Percentiles rank a stretch among this genome's conserved stretches.
These are phyloP conservation scores for Tetrapisispora namnaoensis DNA, from an alignment of 805 yeast species.

Conservation along the genomic window DNA sequence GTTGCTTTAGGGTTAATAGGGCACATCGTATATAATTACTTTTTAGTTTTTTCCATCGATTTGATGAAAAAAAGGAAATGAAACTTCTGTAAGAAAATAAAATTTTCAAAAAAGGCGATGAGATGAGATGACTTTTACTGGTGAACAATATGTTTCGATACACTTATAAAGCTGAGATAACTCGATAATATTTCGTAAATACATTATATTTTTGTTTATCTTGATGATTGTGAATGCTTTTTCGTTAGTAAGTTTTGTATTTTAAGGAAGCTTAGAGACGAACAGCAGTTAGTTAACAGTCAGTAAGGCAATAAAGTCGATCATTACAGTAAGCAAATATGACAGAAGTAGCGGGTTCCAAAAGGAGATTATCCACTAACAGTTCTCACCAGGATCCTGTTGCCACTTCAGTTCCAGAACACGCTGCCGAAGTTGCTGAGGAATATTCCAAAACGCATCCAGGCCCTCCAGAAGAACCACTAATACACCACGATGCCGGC, in stretches of 20 bases:
- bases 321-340: conserved; percentile 9
- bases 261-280: no score
- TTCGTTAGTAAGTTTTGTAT: no score
- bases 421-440: conserved; percentile 61
- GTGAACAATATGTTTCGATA: neutral
- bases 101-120: conserved; percentile 2
- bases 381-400: conserved; percentile 28
- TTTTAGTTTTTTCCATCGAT: neutral
- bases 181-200: no score
- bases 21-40: no score
- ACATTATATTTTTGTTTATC: neutral
- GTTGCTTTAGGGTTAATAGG: no score
- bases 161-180: neutral
- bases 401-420: conserved; percentile 48
- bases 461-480: conserved; percentile 29
- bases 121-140: conserved; percentile 1
- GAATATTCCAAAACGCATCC: conserved; percentile 42
- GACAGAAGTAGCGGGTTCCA: conserved; percentile 12
- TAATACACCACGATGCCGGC: conserved; percentile 54
- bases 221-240: no score
- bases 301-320: no score
- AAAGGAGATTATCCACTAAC: conserved; percentile 18
- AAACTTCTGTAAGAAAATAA: neutral
- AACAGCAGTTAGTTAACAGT: no score
- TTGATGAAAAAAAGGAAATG: neutral